Conservation (phyloP, 805 yeast species). For the Pichia deserticola region DNA sequence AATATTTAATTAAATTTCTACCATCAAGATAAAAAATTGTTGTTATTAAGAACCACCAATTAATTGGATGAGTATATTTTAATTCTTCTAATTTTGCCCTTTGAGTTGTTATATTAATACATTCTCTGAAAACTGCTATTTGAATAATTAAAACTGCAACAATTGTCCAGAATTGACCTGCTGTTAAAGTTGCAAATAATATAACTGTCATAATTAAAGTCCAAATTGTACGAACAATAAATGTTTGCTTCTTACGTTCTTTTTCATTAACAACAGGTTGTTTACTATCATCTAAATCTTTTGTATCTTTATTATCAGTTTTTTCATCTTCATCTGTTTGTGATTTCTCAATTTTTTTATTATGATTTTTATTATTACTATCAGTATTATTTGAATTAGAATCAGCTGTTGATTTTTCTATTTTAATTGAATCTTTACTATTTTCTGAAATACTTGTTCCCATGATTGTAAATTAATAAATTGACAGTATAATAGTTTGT, state of each 20-base stretch:
- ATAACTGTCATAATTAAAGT: conserved; percentile 81
- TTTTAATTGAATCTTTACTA: no score
- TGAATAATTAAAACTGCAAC: conserved; percentile 66
- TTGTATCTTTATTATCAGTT: no score
- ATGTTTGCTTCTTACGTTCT: conserved; percentile 72
- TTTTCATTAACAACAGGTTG: conserved; percentile 31
- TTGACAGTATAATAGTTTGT: no score
- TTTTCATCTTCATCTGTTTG: no score
- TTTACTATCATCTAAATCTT: no score
- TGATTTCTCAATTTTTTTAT: neutral
- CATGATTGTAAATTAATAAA: no score
- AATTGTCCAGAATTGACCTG: conserved; percentile 83
- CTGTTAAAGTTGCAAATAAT: conserved; percentile 60
- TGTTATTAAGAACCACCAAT: conserved; percentile 89
- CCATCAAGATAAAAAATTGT: conserved; percentile 88
- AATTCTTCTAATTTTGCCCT: conserved; percentile 73
- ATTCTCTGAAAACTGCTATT: conserved; percentile 81
- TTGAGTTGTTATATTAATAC: conserved; percentile 75
- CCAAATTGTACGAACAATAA: conserved; percentile 86
- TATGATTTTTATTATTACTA: no score
- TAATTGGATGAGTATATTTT: conserved; percentile 74
- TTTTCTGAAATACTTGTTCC: no score
- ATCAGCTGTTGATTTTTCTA: no score
- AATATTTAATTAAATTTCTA: conserved; percentile 62
- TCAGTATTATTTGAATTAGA: no score